phyloP scores from a whole-genome alignment of 257 asterid genomes.

The Mentha longifolia region DNA sequence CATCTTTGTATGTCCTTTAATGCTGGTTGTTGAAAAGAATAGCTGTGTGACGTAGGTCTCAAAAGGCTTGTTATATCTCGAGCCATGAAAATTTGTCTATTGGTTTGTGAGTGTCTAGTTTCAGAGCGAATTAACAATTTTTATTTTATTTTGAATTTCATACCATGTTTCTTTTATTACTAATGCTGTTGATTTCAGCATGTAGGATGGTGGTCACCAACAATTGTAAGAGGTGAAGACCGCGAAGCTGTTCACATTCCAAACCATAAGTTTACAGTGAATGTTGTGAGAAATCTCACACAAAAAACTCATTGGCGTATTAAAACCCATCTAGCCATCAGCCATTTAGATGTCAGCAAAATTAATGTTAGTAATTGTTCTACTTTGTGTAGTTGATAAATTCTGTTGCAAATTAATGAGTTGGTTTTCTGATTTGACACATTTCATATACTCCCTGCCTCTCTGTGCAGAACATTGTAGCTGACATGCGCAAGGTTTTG shows the following conservation, averaged over 20 bases:
- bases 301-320: conserved; percentile 97
- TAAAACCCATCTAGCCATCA: conserved; percentile 85
- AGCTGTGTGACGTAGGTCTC: background rate
- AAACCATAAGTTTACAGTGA: conserved; percentile 90
- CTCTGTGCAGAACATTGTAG: conserved; percentile 75
- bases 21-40: conserved; percentile 24
- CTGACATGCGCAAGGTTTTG: conserved; percentile 96
- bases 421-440: conserved; percentile 18
- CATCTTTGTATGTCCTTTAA: conserved; percentile 21
- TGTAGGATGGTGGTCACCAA: conserved; percentile 99
- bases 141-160: background rate
- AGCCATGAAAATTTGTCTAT: conserved; percentile 5
- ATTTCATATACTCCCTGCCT: conserved; percentile 17
- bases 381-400: conserved; percentile 10
- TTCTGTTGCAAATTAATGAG: conserved; percentile 14
- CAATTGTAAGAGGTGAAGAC: conserved; percentile 93
- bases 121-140: background rate
- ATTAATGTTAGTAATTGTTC: conserved; percentile 64
- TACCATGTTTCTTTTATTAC: conserved; percentile 13
- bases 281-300: conserved; percentile 85
- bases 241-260: conserved; percentile 98
- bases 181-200: conserved; percentile 51
- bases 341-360: conserved; percentile 89
- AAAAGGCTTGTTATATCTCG: conserved; percentile 10
- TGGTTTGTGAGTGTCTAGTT: background rate